Percentiles rank a stretch among this genome's conserved stretches.
Evolutionary conservation across 495 filamentous ascomycete genomes (phyloP).

Genomic region (Penicillium lividum): DNA sequence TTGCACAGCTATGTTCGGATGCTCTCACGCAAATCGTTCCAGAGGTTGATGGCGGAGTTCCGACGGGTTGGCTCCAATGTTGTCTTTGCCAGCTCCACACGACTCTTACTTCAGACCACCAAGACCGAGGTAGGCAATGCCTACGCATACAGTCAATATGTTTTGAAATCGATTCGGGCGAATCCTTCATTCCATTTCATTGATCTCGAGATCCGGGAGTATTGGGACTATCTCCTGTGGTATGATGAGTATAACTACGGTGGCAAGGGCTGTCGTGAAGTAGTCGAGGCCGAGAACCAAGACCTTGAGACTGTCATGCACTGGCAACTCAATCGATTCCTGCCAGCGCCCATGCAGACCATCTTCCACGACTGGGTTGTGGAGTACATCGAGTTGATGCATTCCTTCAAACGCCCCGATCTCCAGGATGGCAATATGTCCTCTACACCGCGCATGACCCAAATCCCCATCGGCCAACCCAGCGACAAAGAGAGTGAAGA

Average conservation of each 20-base stretch:
- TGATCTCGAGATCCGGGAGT: slow-evolving; percentile 96
- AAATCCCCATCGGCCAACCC: slow-evolving; percentile 57
- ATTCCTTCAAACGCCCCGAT: slow-evolving; percentile 70
- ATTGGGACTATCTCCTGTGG: slow-evolving; percentile 99
- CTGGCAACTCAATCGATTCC: slow-evolving; percentile 91
- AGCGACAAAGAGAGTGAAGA: slow-evolving; percentile 59
- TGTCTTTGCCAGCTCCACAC: slow-evolving; percentile 84
- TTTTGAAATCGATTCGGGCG: slow-evolving; percentile 90
- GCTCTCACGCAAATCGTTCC: slow-evolving; percentile 95
- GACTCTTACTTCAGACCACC: slow-evolving; percentile 90
- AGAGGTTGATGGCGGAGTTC: slow-evolving; percentile 97
- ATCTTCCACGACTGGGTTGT: slow-evolving; percentile 91
- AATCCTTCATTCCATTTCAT: slow-evolving; percentile 97
- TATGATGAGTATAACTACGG: slow-evolving; percentile 99
- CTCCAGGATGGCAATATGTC: slow-evolving; percentile 41
- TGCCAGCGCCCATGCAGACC: slow-evolving; percentile 76
- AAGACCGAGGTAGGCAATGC: slow-evolving; percentile 97
- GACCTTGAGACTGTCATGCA: slow-evolving; percentile 94
- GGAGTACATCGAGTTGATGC: slow-evolving; percentile 95
- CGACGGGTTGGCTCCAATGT: slow-evolving; percentile 91
- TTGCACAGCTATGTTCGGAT: slow-evolving; percentile 97
- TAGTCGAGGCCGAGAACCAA: slow-evolving; percentile 81
- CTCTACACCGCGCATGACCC: slow-evolving; percentile 74
- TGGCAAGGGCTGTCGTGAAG: slow-evolving; percentile 84
- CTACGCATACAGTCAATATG: slow-evolving; percentile 94